Percentiles rank a stretch among this genome's conserved stretches.
Conservation (phyloP, 1,284 basidiomycete genomes). For the Boletus austroedulis region DNA sequence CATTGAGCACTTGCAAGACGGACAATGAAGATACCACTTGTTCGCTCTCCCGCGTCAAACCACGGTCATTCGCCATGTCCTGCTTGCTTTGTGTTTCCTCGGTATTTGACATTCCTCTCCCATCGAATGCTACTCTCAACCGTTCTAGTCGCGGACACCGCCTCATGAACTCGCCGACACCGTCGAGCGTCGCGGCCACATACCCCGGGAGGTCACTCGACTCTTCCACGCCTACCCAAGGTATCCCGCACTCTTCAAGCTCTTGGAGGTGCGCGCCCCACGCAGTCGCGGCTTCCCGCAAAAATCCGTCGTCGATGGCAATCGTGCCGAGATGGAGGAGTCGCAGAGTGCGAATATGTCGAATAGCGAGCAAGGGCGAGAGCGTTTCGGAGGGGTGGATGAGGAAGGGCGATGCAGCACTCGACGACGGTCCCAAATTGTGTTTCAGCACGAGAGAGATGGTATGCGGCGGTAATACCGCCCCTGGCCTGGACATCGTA, state of each 20-base stretch:
- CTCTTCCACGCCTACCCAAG: slow-evolving; percentile 27
- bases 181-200: slow-evolving; percentile 22
- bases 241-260: slow-evolving; percentile 29
- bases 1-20: slow-evolving; percentile 26
- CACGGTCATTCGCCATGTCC: not conserved
- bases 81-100: not conserved
- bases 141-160: slow-evolving; percentile 20
- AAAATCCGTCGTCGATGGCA: slow-evolving; percentile 28
- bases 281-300: slow-evolving; percentile 26
- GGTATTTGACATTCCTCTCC: not conserved
- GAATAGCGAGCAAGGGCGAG: slow-evolving; percentile 24
- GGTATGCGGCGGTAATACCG: not conserved
- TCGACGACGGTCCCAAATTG: slow-evolving; percentile 20
- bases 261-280: slow-evolving; percentile 29
- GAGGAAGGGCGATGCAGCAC: slow-evolving; percentile 21
- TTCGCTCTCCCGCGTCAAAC: not conserved
- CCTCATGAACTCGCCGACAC: slow-evolving; percentile 22
- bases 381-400: slow-evolving; percentile 23
- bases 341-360: slow-evolving; percentile 19
- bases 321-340: slow-evolving; percentile 30
- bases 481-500: not conserved
- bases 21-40: not conserved
- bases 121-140: slow-evolving; percentile 29
- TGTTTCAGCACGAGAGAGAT: slow-evolving; percentile 32
- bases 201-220: slow-evolving; percentile 11